These are phyloP conservation scores for Chlamydomonas sp. DNA, from an alignment of 139 green algal genomes.

Conservation along the genomic window DNA sequence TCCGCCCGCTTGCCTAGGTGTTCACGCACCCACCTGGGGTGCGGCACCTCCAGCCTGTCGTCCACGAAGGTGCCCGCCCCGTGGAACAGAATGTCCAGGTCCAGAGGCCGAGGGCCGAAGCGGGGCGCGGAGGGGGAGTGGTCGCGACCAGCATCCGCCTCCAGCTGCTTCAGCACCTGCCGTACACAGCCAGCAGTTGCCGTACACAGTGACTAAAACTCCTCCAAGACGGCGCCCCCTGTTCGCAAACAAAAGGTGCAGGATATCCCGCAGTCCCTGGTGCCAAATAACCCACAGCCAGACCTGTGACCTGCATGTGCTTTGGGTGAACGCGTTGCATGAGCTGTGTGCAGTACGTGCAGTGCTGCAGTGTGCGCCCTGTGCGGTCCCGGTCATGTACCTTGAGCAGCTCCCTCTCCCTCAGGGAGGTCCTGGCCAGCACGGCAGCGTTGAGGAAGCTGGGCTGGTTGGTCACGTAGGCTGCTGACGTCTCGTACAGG, in stretches of 20 bases:
- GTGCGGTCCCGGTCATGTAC: neutral
- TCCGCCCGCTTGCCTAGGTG: neutral
- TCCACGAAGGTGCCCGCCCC: slow-evolving; percentile 45
- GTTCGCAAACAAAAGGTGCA: no score
- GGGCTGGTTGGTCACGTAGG: slow-evolving; percentile 88
- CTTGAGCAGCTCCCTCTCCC: slow-evolving; percentile 66
- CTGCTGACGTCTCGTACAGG: slow-evolving; percentile 89
- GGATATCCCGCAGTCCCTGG: no score
- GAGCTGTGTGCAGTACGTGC: neutral
- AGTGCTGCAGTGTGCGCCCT: neutral
- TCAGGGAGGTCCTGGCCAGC: slow-evolving; percentile 67
- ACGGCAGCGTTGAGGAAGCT: slow-evolving; percentile 91
- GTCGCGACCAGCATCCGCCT: slow-evolving; percentile 75
- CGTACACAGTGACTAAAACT: neutral
- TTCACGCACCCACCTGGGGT: slow-evolving; percentile 43
- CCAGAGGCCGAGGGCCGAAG: slow-evolving; percentile 91
- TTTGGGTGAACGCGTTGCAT: no score
- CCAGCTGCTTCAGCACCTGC: slow-evolving; percentile 78
- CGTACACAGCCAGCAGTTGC: slow-evolving; percentile 59
- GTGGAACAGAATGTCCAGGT: slow-evolving; percentile 97
- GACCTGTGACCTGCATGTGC: no score
- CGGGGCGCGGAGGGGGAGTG: slow-evolving; percentile 48
- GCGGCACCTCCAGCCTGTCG: slow-evolving; percentile 39
- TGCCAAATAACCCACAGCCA: no score
- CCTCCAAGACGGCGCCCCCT: no score